Percentiles rank a stretch among this genome's conserved stretches.
These are phyloP conservation scores for Camellia japonica DNA, from an alignment of 148 eudicot genomes.

Conservation along the genomic window DNA sequence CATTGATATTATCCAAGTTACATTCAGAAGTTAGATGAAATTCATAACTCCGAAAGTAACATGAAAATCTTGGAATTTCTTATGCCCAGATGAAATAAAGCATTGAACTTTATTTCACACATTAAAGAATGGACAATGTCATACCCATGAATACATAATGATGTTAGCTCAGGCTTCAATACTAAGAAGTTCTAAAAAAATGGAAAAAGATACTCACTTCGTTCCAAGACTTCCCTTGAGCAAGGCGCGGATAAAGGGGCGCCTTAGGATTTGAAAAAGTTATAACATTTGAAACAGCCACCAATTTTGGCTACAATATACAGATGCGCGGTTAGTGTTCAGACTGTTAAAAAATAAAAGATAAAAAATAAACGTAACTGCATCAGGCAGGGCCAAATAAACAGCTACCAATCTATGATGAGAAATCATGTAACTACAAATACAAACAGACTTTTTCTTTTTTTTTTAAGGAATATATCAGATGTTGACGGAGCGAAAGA, in stretches of 20 bases:
- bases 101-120: background rate
- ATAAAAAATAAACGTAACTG: background rate
- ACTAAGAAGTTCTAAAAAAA: background rate
- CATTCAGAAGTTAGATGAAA: background rate
- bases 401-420: background rate
- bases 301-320: constrained; percentile 58
- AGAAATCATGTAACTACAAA: background rate
- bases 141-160: background rate
- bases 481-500: background rate
- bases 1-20: no score
- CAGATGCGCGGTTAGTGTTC: background rate
- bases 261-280: constrained; percentile 75
- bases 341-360: background rate
- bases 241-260: constrained; percentile 61
- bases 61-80: background rate
- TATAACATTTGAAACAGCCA: constrained; percentile 55
- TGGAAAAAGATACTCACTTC: constrained; percentile 28
- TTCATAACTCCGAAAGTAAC: background rate
- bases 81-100: background rate
- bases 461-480: background rate
- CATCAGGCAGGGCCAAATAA: background rate
- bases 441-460: background rate
- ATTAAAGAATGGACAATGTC: no score
- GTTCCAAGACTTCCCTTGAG: constrained; percentile 46
- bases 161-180: background rate